These are phyloP conservation scores for Parasitella parasitica DNA, from an alignment of 371 early-diverging fungal species.

Conservation along the genomic window DNA sequence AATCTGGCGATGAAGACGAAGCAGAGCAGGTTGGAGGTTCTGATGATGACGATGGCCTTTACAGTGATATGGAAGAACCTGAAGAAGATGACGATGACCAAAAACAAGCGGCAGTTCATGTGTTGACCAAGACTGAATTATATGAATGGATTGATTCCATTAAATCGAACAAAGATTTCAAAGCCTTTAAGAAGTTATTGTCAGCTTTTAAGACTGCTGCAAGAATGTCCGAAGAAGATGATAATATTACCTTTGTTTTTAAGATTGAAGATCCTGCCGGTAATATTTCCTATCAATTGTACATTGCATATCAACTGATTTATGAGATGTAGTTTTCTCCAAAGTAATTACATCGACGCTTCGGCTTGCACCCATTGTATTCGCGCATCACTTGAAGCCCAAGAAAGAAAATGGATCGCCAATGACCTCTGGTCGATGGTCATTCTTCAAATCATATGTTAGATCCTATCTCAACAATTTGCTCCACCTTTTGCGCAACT, in stretches of 20 bases:
- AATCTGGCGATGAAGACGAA: conserved; percentile 63
- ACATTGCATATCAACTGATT: no score
- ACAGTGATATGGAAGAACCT: conserved; percentile 19
- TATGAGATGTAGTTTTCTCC: conserved; percentile 75
- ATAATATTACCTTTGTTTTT: conserved; percentile 49
- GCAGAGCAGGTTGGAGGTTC: background rate
- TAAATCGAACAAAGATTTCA: conserved; percentile 31
- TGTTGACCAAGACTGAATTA: conserved; percentile 73
- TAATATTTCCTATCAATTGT: conserved; percentile 11
- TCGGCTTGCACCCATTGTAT: conserved; percentile 56
- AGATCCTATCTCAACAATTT: conserved; percentile 78
- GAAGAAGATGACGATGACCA: conserved; percentile 18
- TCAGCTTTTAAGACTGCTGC: conserved; percentile 85
- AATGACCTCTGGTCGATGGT: conserved; percentile 67
- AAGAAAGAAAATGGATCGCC: conserved; percentile 43
- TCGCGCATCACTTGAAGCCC: conserved; percentile 58
- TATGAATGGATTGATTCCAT: conserved; percentile 70
- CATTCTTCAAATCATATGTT: conserved; percentile 66
- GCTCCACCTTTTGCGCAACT: conserved; percentile 68
- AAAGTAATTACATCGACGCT: conserved; percentile 67
- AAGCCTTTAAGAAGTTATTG: conserved; percentile 65
- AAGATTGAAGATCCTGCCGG: conserved; percentile 68
- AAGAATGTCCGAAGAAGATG: conserved; percentile 72
- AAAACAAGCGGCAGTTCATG: conserved; percentile 17
- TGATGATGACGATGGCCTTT: conserved; percentile 40